Percentiles rank a stretch among this genome's conserved stretches.
phyloP scores from a whole-genome alignment of 2,329 filamentous ascomycete genomes.

The Xylaria sp. region DNA sequence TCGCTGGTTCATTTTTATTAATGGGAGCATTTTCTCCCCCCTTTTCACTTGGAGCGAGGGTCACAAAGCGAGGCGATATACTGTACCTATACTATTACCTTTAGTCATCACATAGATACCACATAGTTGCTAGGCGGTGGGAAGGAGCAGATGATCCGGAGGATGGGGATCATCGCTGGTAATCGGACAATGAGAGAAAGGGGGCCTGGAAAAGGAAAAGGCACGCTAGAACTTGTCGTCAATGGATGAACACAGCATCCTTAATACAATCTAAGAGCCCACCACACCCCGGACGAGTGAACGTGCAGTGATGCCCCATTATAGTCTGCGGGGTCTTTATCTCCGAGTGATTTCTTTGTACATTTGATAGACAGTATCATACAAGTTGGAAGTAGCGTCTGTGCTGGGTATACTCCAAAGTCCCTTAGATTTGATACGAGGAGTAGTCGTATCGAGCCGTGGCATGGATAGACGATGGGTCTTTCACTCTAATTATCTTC shows the following conservation, averaged over 20 bases:
- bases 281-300: not conserved
- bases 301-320: not conserved
- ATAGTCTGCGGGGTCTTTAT: not conserved
- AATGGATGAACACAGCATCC: constrained; percentile 23
- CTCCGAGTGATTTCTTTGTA: constrained; percentile 22
- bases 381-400: constrained; percentile 18
- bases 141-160: constrained; percentile 24
- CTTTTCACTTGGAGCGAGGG: constrained; percentile 1
- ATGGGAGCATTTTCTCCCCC: constrained; percentile 26
- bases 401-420: not conserved
- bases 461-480: constrained; percentile 15
- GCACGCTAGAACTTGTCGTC: constrained; percentile 15
- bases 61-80: constrained; percentile 30
- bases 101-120: constrained; percentile 38
- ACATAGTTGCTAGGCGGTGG: constrained; percentile 16
- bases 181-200: constrained; percentile 27
- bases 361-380: constrained; percentile 33
- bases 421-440: constrained; percentile 9
- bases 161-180: constrained; percentile 29
- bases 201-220: constrained; percentile 1
- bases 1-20: constrained; percentile 20
- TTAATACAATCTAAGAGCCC: constrained; percentile 5
- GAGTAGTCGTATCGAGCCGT: not conserved
- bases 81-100: constrained; percentile 34
- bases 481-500: constrained; percentile 56